Evolutionary conservation across 108 stramenopile species (phyloP).

Genomic region (Nannochloropsis granulata): DNA sequence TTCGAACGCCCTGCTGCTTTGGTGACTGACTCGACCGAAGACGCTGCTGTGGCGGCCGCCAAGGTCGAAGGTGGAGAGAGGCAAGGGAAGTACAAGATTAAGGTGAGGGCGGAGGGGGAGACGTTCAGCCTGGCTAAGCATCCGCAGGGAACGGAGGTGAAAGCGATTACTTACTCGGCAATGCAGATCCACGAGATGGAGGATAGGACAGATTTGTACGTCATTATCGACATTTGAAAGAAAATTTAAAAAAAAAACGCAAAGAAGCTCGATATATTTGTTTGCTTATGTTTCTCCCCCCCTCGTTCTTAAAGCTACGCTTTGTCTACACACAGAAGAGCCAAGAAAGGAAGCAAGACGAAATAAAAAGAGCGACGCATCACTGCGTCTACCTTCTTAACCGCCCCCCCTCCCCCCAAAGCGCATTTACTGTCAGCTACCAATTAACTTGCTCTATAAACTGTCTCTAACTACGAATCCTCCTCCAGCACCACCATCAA

Average conservation of each 20-base stretch:
- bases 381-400: no score
- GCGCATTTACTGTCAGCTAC: no score
- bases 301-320: no score
- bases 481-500: no score
- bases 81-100: background rate
- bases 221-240: slow-evolving; percentile 16
- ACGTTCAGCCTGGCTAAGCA: slow-evolving; percentile 44
- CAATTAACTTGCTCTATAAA: no score
- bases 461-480: no score
- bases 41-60: background rate
- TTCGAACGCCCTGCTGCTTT: background rate
- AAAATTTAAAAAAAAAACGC: background rate
- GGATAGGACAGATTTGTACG: slow-evolving; percentile 3
- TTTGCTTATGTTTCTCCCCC: no score
- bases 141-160: slow-evolving; percentile 56
- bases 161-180: slow-evolving; percentile 57
- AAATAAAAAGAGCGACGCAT: no score
- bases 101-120: slow-evolving; percentile 25
- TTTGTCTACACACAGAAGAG: no score
- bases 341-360: no score
- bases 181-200: slow-evolving; percentile 41
- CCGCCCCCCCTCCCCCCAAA: no score
- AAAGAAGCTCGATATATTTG: no score
- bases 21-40: background rate
- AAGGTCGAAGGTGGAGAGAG: background rate